Evolutionary conservation across 306 rosid genomes (phyloP), one percentile per base, ranked within the genome.

Genomic region (Vigna angularis): DNA sequence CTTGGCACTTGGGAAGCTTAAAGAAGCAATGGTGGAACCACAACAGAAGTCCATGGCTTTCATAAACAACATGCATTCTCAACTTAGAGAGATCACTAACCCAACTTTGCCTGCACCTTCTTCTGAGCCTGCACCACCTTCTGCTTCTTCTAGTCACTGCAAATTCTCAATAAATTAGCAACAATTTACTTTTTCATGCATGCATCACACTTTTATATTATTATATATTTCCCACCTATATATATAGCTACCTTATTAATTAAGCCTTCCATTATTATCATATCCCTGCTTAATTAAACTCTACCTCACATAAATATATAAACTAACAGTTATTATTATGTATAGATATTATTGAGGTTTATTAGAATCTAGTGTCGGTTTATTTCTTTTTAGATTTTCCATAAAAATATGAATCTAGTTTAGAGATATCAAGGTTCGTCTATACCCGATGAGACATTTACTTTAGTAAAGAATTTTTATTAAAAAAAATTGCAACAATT

Each of bases 11-110:
- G 78, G 82, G 12, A 86, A 90, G 89, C 87, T 93, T 53, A 93
- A 90, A 81, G 93, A 86, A 83, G 96, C 92, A 78, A 87, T 93
- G 76, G 96, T 90, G 86, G 96, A 91, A 75, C 92, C 97, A 66
- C 98, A 91, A 51, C 77, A 82, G 6, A 89, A 73, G 44, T 87
- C 91, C 4, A 90, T 88, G 96, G 84, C 85, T 53, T 93, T 91
- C 91, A 86, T 93, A 82, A 87, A 73, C 72, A 87, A 75, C 82
- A 93, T 93, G 97, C 87, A 91, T 70, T 86, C 89, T 47, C 92
- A 91, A 56, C 93, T 93, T 20, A 78, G 74, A 75, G 93, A 93
- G 55, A 85, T 91, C 16, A 76, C 85, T 36, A 83, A 14, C 9
- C 45, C 70, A 16, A 44, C 83, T 22, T 56, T 62, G 36, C 55